Conservation (phyloP, 495 filamentous ascomycete genomes). For the Lichenothelia convexa region DNA sequence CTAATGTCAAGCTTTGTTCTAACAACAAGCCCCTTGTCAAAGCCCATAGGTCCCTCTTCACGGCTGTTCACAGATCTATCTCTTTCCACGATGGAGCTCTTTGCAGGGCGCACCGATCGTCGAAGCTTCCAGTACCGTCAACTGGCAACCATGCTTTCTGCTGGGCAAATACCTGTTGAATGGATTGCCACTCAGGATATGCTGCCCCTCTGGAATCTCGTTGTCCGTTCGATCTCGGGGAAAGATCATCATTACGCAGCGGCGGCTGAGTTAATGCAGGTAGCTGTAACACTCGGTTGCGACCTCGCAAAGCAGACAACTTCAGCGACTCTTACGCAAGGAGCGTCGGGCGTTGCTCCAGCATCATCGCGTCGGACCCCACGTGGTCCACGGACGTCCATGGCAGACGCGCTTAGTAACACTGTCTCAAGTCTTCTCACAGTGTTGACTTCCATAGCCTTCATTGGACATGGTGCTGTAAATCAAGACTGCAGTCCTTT, state of each 20-base stretch:
- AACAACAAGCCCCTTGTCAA: background rate
- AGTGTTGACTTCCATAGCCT: background rate
- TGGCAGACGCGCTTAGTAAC: background rate
- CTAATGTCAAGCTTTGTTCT: background rate
- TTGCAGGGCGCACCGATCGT: background rate
- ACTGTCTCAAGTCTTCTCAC: background rate
- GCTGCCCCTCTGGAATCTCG: background rate
- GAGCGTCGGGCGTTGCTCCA: no score
- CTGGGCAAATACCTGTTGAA: background rate
- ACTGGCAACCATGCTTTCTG: background rate
- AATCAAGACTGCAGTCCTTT: no score
- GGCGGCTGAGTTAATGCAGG: background rate
- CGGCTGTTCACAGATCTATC: background rate
- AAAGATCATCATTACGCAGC: background rate
- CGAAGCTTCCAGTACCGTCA: background rate
- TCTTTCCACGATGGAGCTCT: background rate
- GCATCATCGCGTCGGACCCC: no score
- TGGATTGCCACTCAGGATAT: background rate
- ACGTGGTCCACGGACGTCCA: no score
- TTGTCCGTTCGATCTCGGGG: background rate
- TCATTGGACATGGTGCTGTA: no score
- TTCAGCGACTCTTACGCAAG: no score
- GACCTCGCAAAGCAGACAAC: no score
- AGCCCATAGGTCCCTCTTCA: background rate
- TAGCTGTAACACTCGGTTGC: background rate